Conservation (phyloP, 208 protist genomes). For the Blechomonas ayalai region DNA sequence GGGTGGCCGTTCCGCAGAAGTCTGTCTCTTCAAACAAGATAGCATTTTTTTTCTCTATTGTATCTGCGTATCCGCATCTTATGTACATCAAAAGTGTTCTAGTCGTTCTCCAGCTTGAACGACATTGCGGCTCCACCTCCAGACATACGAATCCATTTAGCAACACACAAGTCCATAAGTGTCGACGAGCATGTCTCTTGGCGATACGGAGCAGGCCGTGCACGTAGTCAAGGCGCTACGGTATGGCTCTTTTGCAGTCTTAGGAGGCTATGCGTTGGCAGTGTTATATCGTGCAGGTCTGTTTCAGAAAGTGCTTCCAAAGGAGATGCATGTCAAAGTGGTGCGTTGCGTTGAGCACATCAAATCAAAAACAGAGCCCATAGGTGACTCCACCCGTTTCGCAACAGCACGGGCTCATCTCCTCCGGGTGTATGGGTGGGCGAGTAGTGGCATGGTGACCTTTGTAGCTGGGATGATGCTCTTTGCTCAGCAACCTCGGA, state of each 20-base stretch:
- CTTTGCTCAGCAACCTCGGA: slow-evolving; percentile 34
- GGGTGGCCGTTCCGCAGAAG: too few relatives aligned
- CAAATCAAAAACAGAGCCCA: slow-evolving; percentile 46
- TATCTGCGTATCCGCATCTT: too few relatives aligned
- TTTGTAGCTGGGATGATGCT: slow-evolving; percentile 25
- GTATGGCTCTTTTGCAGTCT: slow-evolving; percentile 30
- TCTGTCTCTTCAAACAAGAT: too few relatives aligned
- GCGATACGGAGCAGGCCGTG: too few relatives aligned
- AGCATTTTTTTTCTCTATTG: too few relatives aligned
- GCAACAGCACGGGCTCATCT: slow-evolving; percentile 40
- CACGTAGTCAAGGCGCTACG: slow-evolving; percentile 16
- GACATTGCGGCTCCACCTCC: too few relatives aligned
- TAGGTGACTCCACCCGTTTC: slow-evolving; percentile 43
- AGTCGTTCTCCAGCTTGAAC: too few relatives aligned
- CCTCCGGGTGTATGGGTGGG: slow-evolving; percentile 32
- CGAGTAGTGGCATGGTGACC: slow-evolving; percentile 40
- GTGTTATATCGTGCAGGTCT: slow-evolving; percentile 53
- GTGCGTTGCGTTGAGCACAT: slow-evolving; percentile 40
- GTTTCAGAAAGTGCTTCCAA: slow-evolving; percentile 25
- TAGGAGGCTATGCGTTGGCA: slow-evolving; percentile 51
- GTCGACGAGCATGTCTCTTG: background rate
- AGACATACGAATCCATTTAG: too few relatives aligned
- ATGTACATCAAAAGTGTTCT: too few relatives aligned
- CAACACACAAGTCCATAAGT: too few relatives aligned
- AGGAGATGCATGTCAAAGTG: slow-evolving; percentile 9